Percentiles rank a stretch among this genome's conserved stretches.
These are phyloP conservation scores for Trichoderma citrinoviride DNA, from an alignment of 2,329 filamentous ascomycete species.

Conservation along the genomic window DNA sequence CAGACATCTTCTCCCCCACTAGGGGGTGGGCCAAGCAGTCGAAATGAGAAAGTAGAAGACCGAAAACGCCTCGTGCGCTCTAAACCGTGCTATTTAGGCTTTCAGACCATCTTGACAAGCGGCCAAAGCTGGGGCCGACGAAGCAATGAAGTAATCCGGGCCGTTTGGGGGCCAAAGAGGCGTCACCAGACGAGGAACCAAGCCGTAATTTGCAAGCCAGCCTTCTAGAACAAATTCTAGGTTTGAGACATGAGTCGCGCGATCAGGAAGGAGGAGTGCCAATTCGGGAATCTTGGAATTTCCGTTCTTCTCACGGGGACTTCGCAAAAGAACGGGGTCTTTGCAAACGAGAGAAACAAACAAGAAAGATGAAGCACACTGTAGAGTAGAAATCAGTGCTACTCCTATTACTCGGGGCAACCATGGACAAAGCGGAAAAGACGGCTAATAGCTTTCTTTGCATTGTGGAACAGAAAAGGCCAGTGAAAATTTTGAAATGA, in stretches of 20 bases:
- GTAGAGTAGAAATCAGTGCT: too few relatives aligned
- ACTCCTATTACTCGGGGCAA: too few relatives aligned
- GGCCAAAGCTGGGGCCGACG: not conserved
- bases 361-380: not conserved
- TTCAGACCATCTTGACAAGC: not conserved
- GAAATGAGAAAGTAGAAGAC: not conserved
- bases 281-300: too few relatives aligned
- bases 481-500: not conserved
- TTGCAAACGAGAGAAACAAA: not conserved
- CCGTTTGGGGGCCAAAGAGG: not conserved
- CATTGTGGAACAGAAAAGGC: not conserved
- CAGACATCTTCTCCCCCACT: too few relatives aligned
- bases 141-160: not conserved
- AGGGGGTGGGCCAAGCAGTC: not conserved
- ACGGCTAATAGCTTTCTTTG: not conserved
- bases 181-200: not conserved
- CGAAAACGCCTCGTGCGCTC: not conserved
- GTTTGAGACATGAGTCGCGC: conserved; percentile 2
- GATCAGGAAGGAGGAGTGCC: not conserved
- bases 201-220: not conserved
- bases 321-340: too few relatives aligned
- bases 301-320: too few relatives aligned
- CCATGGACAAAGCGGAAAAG: too few relatives aligned
- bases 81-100: conserved; percentile 1
- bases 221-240: conserved; percentile 9